These are phyloP conservation scores for Hymenoscyphus occultus DNA, from an alignment of 2,329 filamentous ascomycete genomes.

Conservation along the genomic window DNA sequence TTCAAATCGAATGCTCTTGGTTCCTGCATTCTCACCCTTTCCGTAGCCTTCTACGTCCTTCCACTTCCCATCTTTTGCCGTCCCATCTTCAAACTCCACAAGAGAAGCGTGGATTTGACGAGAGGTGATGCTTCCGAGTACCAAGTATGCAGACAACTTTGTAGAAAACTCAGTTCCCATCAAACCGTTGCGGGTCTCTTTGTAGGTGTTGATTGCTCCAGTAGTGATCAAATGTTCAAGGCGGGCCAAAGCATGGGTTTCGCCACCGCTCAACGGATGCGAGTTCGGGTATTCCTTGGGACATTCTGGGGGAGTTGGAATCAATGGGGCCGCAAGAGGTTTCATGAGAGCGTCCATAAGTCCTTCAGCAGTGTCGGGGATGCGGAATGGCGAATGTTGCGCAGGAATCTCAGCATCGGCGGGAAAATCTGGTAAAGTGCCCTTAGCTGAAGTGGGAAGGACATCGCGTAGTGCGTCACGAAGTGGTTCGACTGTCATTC, in stretches of 20 bases:
- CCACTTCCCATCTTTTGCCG: conserved; percentile 25
- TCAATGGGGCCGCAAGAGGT: conserved; percentile 52
- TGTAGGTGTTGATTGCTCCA: conserved; percentile 62
- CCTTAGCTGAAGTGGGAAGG: conserved; percentile 50
- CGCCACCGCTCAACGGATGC: conserved; percentile 68
- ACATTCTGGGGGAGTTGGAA: conserved; percentile 50
- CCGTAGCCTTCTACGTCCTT: conserved; percentile 49
- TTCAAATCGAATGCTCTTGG: conserved; percentile 66
- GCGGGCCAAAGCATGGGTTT: conserved; percentile 56
- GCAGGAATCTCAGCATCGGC: conserved; percentile 48
- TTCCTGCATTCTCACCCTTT: conserved; percentile 69
- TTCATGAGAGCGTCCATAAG: conserved; percentile 54
- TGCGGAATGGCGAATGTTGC: conserved; percentile 60
- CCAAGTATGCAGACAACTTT: conserved; percentile 71
- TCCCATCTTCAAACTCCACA: conserved; percentile 65
- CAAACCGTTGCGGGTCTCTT: conserved; percentile 68
- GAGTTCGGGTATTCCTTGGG: conserved; percentile 55
- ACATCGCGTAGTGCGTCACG: conserved; percentile 58
- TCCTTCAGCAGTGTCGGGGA: conserved; percentile 53
- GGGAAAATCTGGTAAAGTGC: conserved; percentile 56
- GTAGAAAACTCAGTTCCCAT: conserved; percentile 70
- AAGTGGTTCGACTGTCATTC: conserved; percentile 70
- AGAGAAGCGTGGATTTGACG: conserved; percentile 70
- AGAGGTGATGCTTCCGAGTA: conserved; percentile 69
- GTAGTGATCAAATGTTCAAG: conserved; percentile 58